Percentiles rank a stretch among this genome's conserved stretches.
phyloP scores from a whole-genome alignment of 2,329 filamentous ascomycete genomes.

The Pseudogymnoascus sp. region DNA sequence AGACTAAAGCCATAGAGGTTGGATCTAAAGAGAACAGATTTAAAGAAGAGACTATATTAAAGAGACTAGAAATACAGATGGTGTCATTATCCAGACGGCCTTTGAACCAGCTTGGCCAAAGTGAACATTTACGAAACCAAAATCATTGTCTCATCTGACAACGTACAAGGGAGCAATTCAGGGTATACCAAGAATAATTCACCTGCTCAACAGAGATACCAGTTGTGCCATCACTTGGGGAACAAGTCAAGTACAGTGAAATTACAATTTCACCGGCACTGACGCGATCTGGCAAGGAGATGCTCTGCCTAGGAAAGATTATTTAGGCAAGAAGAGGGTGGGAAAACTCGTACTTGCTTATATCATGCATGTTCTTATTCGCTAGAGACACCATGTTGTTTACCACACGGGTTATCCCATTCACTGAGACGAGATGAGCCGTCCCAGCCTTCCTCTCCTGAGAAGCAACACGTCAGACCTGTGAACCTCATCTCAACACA shows the following conservation, averaged over 20 bases:
- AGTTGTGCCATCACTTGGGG: background rate
- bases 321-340: background rate
- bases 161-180: background rate
- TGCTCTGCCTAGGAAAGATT: background rate
- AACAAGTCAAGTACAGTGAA: background rate
- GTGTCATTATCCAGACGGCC: background rate
- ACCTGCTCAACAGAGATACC: background rate
- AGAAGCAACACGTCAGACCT: background rate
- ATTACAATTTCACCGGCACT: background rate
- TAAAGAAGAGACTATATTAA: background rate
- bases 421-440: background rate
- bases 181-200: background rate
- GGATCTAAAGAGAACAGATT: background rate
- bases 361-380: slow-evolving; percentile 3
- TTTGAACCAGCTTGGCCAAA: background rate
- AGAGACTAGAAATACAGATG: background rate
- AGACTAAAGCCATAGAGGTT: background rate
- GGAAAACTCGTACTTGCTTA: slow-evolving; percentile 1
- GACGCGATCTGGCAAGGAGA: background rate
- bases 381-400: slow-evolving; percentile 1
- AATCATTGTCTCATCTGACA: background rate
- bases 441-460: background rate
- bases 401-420: background rate
- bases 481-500: background rate
- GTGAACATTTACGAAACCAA: background rate